These are phyloP conservation scores for Talaromyces sp. DNA, from an alignment of 2,329 filamentous ascomycete species.

Conservation along the genomic window DNA sequence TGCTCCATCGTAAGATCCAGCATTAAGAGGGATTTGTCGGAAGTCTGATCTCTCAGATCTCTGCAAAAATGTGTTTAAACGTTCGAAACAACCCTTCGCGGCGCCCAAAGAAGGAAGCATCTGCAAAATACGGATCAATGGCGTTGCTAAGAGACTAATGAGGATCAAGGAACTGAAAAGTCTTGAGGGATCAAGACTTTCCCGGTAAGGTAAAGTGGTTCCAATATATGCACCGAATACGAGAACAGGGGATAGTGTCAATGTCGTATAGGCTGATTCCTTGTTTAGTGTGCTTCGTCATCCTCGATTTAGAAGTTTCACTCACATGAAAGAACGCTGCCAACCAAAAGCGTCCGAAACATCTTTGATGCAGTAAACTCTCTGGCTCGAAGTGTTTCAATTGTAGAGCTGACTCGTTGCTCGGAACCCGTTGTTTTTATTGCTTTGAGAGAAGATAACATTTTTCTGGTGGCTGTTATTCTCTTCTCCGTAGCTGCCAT, in stretches of 20 bases:
- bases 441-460: conserved; percentile 6
- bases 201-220: not conserved
- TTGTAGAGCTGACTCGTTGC: not conserved
- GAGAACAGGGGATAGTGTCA: conserved; percentile 1
- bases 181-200: not conserved
- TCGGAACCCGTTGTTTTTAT: conserved; percentile 1
- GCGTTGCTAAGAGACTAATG: not conserved
- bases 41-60: conserved; percentile 1
- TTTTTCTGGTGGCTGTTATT: conserved; percentile 5
- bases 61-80: conserved; percentile 5
- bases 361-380: conserved; percentile 5
- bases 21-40: not conserved
- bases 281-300: not conserved
- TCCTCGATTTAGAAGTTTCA: not conserved
- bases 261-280: not conserved
- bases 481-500: conserved; percentile 5
- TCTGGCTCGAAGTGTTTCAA: conserved; percentile 2
- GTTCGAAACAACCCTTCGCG: conserved; percentile 6
- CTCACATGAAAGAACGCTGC: conserved; percentile 10
- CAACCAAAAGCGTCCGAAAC: not conserved
- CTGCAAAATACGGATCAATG: not conserved
- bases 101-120: conserved; percentile 1
- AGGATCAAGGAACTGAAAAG: conserved; percentile 1
- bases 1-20: not conserved
- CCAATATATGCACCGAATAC: conserved; percentile 6